Percentiles rank a stretch among this genome's conserved stretches.
phyloP scores from a whole-genome alignment of 108 stramenopile genomes.

The Fistulifera pelliculosa region DNA sequence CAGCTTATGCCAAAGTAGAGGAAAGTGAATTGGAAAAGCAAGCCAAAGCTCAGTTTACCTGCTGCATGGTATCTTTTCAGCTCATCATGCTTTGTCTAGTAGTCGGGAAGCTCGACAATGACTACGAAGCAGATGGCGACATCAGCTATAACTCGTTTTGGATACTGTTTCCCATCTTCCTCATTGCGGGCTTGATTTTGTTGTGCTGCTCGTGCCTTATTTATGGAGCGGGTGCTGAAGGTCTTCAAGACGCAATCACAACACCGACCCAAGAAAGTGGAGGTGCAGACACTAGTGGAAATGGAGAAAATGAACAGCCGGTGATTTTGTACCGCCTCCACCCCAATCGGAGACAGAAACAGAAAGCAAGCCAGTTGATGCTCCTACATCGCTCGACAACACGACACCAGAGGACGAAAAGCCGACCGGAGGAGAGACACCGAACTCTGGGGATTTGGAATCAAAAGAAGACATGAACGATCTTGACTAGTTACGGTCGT shows the following conservation, averaged over 20 bases:
- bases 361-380: too few species aligned
- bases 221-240: slow-evolving; percentile 43
- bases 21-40: slow-evolving; percentile 46
- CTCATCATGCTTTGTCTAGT: slow-evolving; percentile 48
- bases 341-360: too few species aligned
- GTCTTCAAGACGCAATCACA: not conserved
- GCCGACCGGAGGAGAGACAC: too few species aligned
- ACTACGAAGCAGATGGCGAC: slow-evolving; percentile 30
- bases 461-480: too few species aligned
- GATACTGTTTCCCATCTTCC: slow-evolving; percentile 67
- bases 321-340: not conserved
- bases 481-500: too few species aligned
- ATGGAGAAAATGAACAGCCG: slow-evolving; percentile 2
- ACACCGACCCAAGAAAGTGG: slow-evolving; percentile 2
- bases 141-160: slow-evolving; percentile 61
- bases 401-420: too few species aligned
- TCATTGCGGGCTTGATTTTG: slow-evolving; percentile 45
- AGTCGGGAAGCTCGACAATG: slow-evolving; percentile 58
- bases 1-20: slow-evolving; percentile 57
- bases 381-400: too few species aligned
- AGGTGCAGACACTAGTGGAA: slow-evolving; percentile 13
- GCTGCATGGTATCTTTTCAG: slow-evolving; percentile 42
- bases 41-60: slow-evolving; percentile 37
- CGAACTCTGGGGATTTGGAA: too few species aligned
- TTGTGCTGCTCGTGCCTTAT: slow-evolving; percentile 65